A percentile compares a stretch with the other conserved stretches of the same genome.
Conservation (phyloP, 106 monocot species). For the Acanthochlamys bracteata region DNA sequence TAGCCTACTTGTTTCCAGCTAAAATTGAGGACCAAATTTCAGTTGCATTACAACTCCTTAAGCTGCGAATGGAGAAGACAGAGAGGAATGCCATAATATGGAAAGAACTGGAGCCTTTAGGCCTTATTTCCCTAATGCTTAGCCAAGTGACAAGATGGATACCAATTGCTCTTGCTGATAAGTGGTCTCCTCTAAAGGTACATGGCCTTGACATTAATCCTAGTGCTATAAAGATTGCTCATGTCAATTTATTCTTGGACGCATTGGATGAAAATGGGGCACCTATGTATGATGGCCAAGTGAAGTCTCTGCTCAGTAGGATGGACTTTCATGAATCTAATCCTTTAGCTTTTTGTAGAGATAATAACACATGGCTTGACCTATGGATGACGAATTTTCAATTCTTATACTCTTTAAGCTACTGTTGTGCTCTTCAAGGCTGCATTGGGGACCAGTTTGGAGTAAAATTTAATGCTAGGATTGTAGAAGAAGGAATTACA, state of each 20-base stretch:
- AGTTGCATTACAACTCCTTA: no score
- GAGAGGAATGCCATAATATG: no score
- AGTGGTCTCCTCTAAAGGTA: slow-evolving; percentile 88
- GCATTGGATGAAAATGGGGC: slow-evolving; percentile 84
- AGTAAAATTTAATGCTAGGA: slow-evolving; percentile 78
- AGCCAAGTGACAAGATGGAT: slow-evolving; percentile 97
- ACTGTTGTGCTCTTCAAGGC: slow-evolving; percentile 93
- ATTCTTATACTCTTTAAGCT: slow-evolving; percentile 80
- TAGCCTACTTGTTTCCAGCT: no score
- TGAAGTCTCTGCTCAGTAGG: slow-evolving; percentile 76
- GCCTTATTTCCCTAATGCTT: no score
- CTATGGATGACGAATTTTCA: slow-evolving; percentile 92
- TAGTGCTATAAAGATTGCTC: slow-evolving; percentile 80
- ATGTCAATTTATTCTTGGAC: slow-evolving; percentile 84
- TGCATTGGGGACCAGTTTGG: slow-evolving; percentile 97
- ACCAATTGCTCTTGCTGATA: slow-evolving; percentile 84
- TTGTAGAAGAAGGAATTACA: slow-evolving; percentile 86
- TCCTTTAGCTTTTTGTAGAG: slow-evolving; percentile 76
- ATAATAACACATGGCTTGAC: slow-evolving; percentile 74
- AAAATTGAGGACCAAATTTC: no score
- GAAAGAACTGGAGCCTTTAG: no score
- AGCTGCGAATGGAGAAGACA: no score
- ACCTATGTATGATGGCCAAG: slow-evolving; percentile 64
- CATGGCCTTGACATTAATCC: slow-evolving; percentile 97
- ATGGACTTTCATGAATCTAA: slow-evolving; percentile 96